Conservation (phyloP, 176 grass and related monocot species). For the Sorghum bicolor region Sorghum_bicolor_NCBIv3 NC_012871.2:18776001-18776500, state of each 20-base stretch:
- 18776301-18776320: background rate
- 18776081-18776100: background rate
- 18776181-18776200: conserved; percentile 81
- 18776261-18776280: conserved; percentile 61
- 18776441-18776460: background rate
- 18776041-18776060: background rate
- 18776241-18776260: conserved; percentile 72
- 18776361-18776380: background rate
- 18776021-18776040: background rate
- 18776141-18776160: background rate
- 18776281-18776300: background rate
- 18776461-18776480: background rate
- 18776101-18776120: background rate
- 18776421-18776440: background rate
- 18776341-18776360: background rate
- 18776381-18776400: background rate
- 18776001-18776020: background rate
- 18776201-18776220: conserved; percentile 86
- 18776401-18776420: background rate
- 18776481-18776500: no score
- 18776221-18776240: conserved; percentile 85
- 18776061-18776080: background rate
- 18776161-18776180: conserved; percentile 83
- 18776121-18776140: background rate
- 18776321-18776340: background rate